phyloP scores from a whole-genome alignment of 176 grass and related monocot species.

The Ananas comosus region DNA sequence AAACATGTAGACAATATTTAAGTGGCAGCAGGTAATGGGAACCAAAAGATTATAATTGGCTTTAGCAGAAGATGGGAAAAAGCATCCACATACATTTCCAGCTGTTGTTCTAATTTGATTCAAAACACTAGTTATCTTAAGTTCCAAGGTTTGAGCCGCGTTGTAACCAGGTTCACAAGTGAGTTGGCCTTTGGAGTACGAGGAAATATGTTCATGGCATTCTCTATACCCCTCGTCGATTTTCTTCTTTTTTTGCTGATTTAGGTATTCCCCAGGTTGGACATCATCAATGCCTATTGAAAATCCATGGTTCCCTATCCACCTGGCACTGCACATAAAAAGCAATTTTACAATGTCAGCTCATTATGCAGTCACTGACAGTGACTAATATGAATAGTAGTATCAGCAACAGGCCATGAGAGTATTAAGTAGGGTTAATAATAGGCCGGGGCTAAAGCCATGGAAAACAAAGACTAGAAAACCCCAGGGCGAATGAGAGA shows the following conservation, averaged over 20 bases:
- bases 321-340: conserved; percentile 68
- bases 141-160: conserved; percentile 68
- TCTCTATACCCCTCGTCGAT: conserved; percentile 58
- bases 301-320: conserved; percentile 97
- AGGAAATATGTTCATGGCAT: conserved; percentile 72
- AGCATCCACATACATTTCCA: conserved; percentile 46
- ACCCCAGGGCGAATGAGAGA: no score
- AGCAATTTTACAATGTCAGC: conserved; percentile 2
- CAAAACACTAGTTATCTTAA: conserved; percentile 47
- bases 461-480: no score
- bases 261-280: conserved; percentile 64
- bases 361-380: neutral
- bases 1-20: neutral
- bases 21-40: neutral
- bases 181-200: conserved; percentile 55
- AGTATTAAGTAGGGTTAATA: no score
- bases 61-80: neutral
- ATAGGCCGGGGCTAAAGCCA: no score
- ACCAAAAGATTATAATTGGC: neutral
- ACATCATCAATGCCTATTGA: conserved; percentile 96
- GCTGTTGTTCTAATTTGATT: conserved; percentile 64
- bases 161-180: conserved; percentile 54
- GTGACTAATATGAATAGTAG: neutral
- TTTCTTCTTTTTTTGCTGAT: conserved; percentile 53
- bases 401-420: no score